phyloP scores from a whole-genome alignment of 345 rosid species.

The Gynandropsis gynandra region DNA sequence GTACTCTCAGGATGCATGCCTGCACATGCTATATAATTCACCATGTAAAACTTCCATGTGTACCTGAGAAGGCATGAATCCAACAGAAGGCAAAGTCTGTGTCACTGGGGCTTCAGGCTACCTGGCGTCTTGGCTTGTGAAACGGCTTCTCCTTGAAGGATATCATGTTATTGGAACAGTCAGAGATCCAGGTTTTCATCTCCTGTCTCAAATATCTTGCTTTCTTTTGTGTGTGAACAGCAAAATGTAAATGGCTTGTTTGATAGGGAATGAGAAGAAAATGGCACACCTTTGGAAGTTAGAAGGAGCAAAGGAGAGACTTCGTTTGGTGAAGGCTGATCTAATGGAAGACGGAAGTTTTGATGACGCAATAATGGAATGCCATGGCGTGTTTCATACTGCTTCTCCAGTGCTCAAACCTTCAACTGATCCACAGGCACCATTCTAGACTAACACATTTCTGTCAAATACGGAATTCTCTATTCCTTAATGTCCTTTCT shows the following conservation, averaged over 20 bases:
- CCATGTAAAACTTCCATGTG: neutral
- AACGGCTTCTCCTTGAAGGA: conserved; percentile 66
- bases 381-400: conserved; percentile 88
- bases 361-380: conserved; percentile 61
- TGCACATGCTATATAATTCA: conserved; percentile 16
- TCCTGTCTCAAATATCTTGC: too few relatives aligned
- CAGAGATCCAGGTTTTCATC: conserved; percentile 69
- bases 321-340: conserved; percentile 62
- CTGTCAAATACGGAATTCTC: neutral
- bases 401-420: conserved; percentile 85
- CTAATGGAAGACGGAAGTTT: conserved; percentile 75
- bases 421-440: conserved; percentile 75
- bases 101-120: conserved; percentile 90
- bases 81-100: conserved; percentile 54
- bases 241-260: too few relatives aligned
- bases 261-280: conserved; percentile 59
- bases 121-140: conserved; percentile 86
- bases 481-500: neutral
- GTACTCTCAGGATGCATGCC: conserved; percentile 4
- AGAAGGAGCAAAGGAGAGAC: conserved; percentile 84
- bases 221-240: too few relatives aligned
- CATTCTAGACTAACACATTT: neutral
- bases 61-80: conserved; percentile 25
- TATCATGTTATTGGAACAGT: conserved; percentile 87
- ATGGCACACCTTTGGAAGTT: conserved; percentile 63